These are phyloP conservation scores for Scheffersomyces amazonensis DNA, from an alignment of 805 yeast genomes.

Conservation along the genomic window DNA sequence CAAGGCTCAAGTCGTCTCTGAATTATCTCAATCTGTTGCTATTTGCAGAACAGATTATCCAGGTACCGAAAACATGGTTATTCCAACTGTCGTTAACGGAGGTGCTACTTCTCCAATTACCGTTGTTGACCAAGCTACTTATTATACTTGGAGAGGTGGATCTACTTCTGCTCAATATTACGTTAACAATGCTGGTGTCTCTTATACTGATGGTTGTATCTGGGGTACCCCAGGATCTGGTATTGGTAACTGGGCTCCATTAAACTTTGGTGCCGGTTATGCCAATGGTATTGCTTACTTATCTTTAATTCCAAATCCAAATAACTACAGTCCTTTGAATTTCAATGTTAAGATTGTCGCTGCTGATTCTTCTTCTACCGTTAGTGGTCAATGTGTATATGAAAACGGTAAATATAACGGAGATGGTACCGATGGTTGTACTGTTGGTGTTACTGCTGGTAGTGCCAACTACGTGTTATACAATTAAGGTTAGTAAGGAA, in stretches of 20 bases:
- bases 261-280: conserved; percentile 75
- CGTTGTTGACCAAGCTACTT: conserved; percentile 57
- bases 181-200: conserved; percentile 74
- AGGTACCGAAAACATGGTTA: conserved; percentile 77
- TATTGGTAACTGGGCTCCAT: conserved; percentile 79
- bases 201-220: conserved; percentile 63
- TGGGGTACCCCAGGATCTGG: conserved; percentile 63
- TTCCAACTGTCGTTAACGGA: conserved; percentile 62
- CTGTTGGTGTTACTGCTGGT: conserved; percentile 85
- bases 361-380: conserved; percentile 48
- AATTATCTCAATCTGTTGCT: conserved; percentile 52
- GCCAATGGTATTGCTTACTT: conserved; percentile 59
- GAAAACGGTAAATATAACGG: conserved; percentile 72
- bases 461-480: conserved; percentile 81
- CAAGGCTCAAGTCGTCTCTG: conserved; percentile 51
- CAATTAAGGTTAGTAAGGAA: conserved; percentile 2
- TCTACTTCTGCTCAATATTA: conserved; percentile 71
- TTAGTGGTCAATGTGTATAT: conserved; percentile 74
- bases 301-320: conserved; percentile 76
- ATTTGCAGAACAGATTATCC: conserved; percentile 80
- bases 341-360: conserved; percentile 42
- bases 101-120: conserved; percentile 51
- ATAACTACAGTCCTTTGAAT: conserved; percentile 48
- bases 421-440: conserved; percentile 81
- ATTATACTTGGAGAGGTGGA: conserved; percentile 62